Evolutionary conservation across 2,329 filamentous ascomycete species (phyloP), one percentile per base, ranked within the genome.

Genomic region (Claviceps pazoutovae): DNA sequence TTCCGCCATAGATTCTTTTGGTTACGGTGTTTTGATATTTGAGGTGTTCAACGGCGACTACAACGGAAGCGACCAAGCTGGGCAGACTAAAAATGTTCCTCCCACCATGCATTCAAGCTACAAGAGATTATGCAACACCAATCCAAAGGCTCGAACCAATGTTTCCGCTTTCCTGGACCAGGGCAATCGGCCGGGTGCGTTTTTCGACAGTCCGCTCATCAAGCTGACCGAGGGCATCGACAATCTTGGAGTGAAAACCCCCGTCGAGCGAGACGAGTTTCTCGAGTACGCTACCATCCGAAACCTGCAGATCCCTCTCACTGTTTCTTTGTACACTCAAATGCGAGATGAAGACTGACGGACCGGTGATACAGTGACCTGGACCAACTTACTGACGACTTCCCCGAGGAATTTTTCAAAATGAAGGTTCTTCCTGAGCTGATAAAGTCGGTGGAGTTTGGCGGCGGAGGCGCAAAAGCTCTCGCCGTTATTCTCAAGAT

Each of bases 361-460:
- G 36, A 17, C 9, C 2, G 4, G 74, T 58, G 13, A 46, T 43
- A 34, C 30, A 76, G 74, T 51, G 88, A 95, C 61, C 78, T 98
- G 5, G 88, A 95, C 58, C 77, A 86, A 54, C 76, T 96, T 5
- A 85, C 88, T 0, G 88, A 96, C 58, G 90, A 98, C 66, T 96
- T 97, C 55, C 93, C 93, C 0, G 91, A 96, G 63, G 93, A 97
- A 54, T 98, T 95, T 66, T 95, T 97, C 74, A 95, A 94, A 64
- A 86, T 95, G 77, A 98, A 97, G 63, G 82, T 98, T 3, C 74
- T 98, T 8, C 93, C 93, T 0, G 93, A 98, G 64, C 73, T 98
- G 34, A 76, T 98, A n/a, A 98, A 97, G 64, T 95, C 90, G 0
- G 89, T 97, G n/a, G 93, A 98, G 62, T 98, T 96, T 66, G 93